Base-by-base conservation (phyloP, 2,329 filamentous ascomycete species). In the Phialocephala sp. region DNA sequence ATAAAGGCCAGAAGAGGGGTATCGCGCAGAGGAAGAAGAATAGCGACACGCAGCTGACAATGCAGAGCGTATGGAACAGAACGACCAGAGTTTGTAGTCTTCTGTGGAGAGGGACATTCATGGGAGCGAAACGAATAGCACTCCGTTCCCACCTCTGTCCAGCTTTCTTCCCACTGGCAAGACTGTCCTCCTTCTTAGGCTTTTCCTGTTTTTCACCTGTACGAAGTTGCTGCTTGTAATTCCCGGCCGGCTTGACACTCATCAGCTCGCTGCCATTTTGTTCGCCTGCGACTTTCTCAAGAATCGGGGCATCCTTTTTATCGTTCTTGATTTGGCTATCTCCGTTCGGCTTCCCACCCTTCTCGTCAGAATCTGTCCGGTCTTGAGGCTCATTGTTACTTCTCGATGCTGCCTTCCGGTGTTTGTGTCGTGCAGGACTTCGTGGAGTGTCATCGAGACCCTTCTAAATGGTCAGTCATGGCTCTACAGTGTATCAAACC, bases 1-100 rank as follows among this genome's bases (percentile, higher is more conserved):
- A 76, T 50, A 90, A 79, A 1, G 94, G 94, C 95, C 95, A 99
- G 57, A 90, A 87, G n/a, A 98, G 81, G 0, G 95, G 95, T 64
- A 97, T 94, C 63, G 92, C 91, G 79, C 93, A 97, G 39, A 94
- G 87, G 75, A 96, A 91, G 82, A 97, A 97, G 82, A 98, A 98
- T 65, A 89, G 78, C 5, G 92, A 91, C 5, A 97, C 84, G 72
- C 87, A 84, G 27, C 87, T 79, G n/a, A 87, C 85, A 67, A 94
- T 90, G 63, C 85, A 87, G 71, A 92, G 83, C 67, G 87, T 91
- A 78, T 94, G 91, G 72, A 88, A 84, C 9, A 94, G 81, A 14
- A 94, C 91, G 4, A 94, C 86, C 43, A 93, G 85, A 3, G 94
- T 95, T 78, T 94, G 91, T 56, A 92, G 78, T 32, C 91, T 87